These are phyloP conservation scores for Aaosphaeria pasadenensis DNA, from an alignment of 2,329 filamentous ascomycete species.

Conservation along the genomic window DNA sequence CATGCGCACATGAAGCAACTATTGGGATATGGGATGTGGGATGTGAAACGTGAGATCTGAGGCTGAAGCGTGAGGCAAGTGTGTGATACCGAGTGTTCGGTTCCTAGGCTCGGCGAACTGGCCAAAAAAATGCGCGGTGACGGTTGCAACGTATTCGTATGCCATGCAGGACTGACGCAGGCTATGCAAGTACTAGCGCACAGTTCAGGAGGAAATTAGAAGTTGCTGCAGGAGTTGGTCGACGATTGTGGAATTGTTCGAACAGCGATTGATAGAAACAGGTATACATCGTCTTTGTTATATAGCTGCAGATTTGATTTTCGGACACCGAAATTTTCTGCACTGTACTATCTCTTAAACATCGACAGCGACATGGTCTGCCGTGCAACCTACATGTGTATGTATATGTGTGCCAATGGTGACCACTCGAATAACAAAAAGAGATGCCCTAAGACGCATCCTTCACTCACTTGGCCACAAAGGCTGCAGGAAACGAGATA, in stretches of 20 bases:
- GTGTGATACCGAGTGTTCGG: constrained; percentile 6
- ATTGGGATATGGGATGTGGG: no score
- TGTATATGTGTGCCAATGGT: not conserved
- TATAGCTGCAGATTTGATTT: constrained; percentile 14
- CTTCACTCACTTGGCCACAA: not conserved
- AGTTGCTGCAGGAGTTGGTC: not conserved
- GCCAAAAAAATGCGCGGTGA: not conserved
- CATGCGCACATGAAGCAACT: not conserved
- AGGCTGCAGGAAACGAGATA: not conserved
- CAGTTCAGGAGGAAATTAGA: constrained; percentile 1
- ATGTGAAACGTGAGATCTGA: not conserved
- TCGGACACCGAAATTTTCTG: constrained; percentile 9
- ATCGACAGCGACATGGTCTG: not conserved
- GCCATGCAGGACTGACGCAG: not conserved
- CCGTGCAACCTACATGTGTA: not conserved
- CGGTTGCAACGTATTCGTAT: constrained; percentile 2
- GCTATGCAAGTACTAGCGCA: not conserved
- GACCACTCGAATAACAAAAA: not conserved
- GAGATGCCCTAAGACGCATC: not conserved
- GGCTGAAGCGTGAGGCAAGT: not conserved
- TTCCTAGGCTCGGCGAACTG: not conserved
- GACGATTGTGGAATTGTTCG: not conserved
- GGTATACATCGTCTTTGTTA: constrained; percentile 18
- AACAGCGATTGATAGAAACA: constrained; percentile 2
- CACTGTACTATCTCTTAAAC: not conserved